Conservation (phyloP, 192 early-diverging fungal genomes). For the Linnemannia elongata region DNA sequence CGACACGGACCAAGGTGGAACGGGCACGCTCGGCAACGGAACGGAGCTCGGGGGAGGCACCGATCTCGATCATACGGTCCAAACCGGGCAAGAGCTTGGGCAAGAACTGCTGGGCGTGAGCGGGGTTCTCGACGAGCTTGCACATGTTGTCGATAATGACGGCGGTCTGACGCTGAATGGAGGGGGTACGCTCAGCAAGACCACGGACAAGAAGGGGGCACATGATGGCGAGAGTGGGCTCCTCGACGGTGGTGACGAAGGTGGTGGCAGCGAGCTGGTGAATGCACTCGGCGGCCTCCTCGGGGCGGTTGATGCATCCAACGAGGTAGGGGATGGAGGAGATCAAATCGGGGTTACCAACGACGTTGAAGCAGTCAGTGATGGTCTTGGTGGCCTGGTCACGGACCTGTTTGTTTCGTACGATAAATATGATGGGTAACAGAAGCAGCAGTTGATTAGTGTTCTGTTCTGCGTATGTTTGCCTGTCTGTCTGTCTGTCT, state of each 20-base stretch:
- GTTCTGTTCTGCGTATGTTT: conserved; percentile 4
- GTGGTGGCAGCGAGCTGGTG: conserved; percentile 86
- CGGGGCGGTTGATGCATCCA: conserved; percentile 80
- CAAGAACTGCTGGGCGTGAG: conserved; percentile 85
- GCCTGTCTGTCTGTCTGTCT: too few species aligned
- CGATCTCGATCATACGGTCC: conserved; percentile 81
- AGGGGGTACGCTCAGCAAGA: conserved; percentile 76
- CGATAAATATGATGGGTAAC: neutral
- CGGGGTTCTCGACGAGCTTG: conserved; percentile 88
- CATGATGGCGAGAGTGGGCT: conserved; percentile 87
- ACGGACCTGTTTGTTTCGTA: conserved; percentile 49
- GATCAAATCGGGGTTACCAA: conserved; percentile 86
- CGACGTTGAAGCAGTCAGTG: conserved; percentile 75
- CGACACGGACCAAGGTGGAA: conserved; percentile 77
- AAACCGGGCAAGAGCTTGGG: conserved; percentile 82
- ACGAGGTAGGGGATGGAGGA: conserved; percentile 83
- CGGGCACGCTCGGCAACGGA: conserved; percentile 75
- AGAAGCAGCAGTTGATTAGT: neutral
- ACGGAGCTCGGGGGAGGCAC: conserved; percentile 85
- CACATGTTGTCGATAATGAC: conserved; percentile 94
- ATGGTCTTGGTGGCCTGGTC: conserved; percentile 72
- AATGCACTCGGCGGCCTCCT: conserved; percentile 84
- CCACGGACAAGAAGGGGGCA: conserved; percentile 81
- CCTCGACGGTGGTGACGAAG: conserved; percentile 83
- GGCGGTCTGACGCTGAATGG: conserved; percentile 80